Base-by-base conservation (phyloP, 2,329 filamentous ascomycete genomes). In the Cladophialophora exuberans region DNA sequence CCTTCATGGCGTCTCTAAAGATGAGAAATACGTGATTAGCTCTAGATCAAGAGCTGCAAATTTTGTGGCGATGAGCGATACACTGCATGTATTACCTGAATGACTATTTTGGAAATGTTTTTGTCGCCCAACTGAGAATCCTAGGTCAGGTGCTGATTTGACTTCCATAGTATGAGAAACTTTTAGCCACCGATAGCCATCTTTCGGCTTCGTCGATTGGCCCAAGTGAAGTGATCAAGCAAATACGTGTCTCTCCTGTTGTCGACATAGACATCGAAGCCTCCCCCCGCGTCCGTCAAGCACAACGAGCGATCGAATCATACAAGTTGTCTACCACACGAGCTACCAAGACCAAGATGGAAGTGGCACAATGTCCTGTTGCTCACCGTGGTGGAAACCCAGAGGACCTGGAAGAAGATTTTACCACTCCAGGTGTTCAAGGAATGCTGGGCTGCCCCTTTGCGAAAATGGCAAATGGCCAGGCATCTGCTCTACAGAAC, bases 371-470 rank as follows among this genome's bases (percentile, higher is more conserved):
- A 35, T 64, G 62, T 41, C 62, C 64, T 66, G 51, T 69, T 58
- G 48, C 65, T 60, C 45, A 60, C 36, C 31, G 41, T 5, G 26
- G 36, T 15, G 25, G 45, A 2, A 55, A 60, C 13, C 57, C 60
- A 6, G 60, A 65, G 35, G 79, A 83, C 31, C 75, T 96, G 67
- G 92, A 96, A 74, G 88, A 88, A 73, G 92, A 97, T 72, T 97
- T 96, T 66, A 97, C 92, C 15, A 88, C 92, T 28, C 79, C 86
- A 68, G 92, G 92, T 57, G 90, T 85, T 66, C 89, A 88, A 65
- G 89, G 91, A 64, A 83, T 82, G 61, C 76, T 97, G 47, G 83
- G 84, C 63, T 97, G 92, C 73, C 92, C 92, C 0, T 96, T 96
- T 71, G 86, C 83, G 26, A 76, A 75, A 56, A 72, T 78, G 64